phyloP scores from a whole-genome alignment of 2,329 filamentous ascomycete species.

The Orbilia javanica region DNA sequence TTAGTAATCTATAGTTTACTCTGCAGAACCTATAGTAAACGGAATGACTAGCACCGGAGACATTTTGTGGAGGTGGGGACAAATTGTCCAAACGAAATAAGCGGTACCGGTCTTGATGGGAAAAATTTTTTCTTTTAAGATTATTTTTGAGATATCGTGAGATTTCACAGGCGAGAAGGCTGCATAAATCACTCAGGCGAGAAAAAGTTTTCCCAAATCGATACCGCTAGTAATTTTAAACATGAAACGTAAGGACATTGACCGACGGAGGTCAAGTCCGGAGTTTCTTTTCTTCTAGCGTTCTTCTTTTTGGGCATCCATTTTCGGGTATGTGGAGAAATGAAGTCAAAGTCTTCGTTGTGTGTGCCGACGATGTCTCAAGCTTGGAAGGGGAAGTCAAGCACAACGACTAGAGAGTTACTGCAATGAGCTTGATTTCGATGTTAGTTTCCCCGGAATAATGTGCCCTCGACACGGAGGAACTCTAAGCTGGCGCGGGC shows the following conservation, averaged over 20 bases:
- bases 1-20: conserved; percentile 38
- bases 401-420: background rate
- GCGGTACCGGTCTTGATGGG: conserved; percentile 6
- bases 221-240: conserved; percentile 25
- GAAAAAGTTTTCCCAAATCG: conserved; percentile 5
- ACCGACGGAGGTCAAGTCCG: conserved; percentile 45
- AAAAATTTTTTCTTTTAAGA: conserved; percentile 7
- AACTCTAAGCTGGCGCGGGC: conserved; percentile 27
- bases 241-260: conserved; percentile 48
- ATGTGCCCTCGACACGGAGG: conserved; percentile 38
- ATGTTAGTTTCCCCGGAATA: conserved; percentile 20
- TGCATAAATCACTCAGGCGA: conserved; percentile 55
- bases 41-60: conserved; percentile 55
- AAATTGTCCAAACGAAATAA: conserved; percentile 3
- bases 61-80: conserved; percentile 45
- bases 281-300: conserved; percentile 22
- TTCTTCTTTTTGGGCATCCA: background rate
- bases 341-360: conserved; percentile 27
- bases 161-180: conserved; percentile 29
- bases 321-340: conserved; percentile 32
- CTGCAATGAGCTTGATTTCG: conserved; percentile 11
- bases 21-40: conserved; percentile 36
- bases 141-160: conserved; percentile 17
- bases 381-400: background rate
- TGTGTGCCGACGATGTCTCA: conserved; percentile 10